Evolutionary conservation across 164 flowering plant species (phyloP).

Genomic region (Akebia trifoliata): DNA sequence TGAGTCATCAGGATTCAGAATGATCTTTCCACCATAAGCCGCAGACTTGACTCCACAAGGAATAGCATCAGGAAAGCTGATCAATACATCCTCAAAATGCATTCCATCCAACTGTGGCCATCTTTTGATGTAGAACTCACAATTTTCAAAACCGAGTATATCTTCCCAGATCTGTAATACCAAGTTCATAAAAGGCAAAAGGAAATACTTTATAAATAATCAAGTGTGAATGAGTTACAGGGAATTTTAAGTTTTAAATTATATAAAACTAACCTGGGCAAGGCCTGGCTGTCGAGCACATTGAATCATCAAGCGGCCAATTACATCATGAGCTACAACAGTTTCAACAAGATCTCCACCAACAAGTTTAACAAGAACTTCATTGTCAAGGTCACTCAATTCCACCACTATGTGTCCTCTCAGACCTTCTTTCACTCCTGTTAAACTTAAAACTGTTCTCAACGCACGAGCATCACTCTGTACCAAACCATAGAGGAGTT

Average conservation of each 20-base stretch:
- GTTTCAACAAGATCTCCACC: conserved; percentile 86
- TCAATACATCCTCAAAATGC: conserved; percentile 73
- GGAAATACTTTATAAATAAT: background rate
- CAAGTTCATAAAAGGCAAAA: background rate
- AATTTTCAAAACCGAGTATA: conserved; percentile 82
- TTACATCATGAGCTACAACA: conserved; percentile 92
- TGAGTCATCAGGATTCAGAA: conserved; percentile 70
- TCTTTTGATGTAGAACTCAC: conserved; percentile 81
- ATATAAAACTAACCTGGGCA: conserved; percentile 54
- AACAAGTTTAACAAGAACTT: conserved; percentile 82
- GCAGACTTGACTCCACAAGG: conserved; percentile 81
- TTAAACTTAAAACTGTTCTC: conserved; percentile 75
- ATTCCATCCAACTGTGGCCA: conserved; percentile 80
- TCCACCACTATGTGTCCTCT: conserved; percentile 87
- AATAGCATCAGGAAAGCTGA: conserved; percentile 79
- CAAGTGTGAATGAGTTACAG: background rate
- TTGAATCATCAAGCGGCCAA: conserved; percentile 88
- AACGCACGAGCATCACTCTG: conserved; percentile 90
- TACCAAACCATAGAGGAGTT: conserved; percentile 3
- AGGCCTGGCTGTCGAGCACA: conserved; percentile 94
- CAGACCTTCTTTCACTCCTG: conserved; percentile 78
- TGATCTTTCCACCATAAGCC: conserved; percentile 61
- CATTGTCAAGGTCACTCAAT: conserved; percentile 82
- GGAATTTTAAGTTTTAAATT: background rate
- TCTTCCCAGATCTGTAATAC: conserved; percentile 78